These are phyloP conservation scores for Trichoderma gamsii DNA, from an alignment of 495 filamentous ascomycete species.

Conservation along the genomic window DNA sequence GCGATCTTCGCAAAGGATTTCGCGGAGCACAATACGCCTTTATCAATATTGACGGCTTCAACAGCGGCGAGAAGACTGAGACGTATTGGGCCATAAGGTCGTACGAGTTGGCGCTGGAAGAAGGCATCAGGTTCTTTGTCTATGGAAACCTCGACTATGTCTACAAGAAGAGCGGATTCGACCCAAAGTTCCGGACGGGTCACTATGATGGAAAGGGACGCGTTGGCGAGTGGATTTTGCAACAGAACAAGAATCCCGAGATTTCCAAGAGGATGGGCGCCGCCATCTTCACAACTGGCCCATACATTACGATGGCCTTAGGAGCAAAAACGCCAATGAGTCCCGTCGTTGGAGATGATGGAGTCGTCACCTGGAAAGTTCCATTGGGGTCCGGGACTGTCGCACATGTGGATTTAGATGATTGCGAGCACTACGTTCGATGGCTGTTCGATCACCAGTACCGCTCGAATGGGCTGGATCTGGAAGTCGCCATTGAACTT, in stretches of 20 bases:
- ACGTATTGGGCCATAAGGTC: slow-evolving; percentile 49
- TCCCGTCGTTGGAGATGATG: slow-evolving; percentile 32
- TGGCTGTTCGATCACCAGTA: slow-evolving; percentile 53
- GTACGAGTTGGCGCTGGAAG: slow-evolving; percentile 48
- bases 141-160: slow-evolving; percentile 45
- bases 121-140: slow-evolving; percentile 48
- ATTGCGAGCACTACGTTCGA: slow-evolving; percentile 47
- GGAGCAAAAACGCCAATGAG: slow-evolving; percentile 31
- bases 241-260: slow-evolving; percentile 30
- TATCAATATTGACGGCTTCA: slow-evolving; percentile 51
- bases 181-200: slow-evolving; percentile 40
- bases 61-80: slow-evolving; percentile 47
- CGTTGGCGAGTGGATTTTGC: slow-evolving; percentile 44
- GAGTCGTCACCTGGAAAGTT: slow-evolving; percentile 37
- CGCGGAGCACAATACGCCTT: slow-evolving; percentile 43
- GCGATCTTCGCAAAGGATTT: slow-evolving; percentile 37
- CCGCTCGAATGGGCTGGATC: slow-evolving; percentile 43
- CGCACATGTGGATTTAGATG: slow-evolving; percentile 44
- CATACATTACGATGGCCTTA: slow-evolving; percentile 50
- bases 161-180: slow-evolving; percentile 40
- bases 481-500: slow-evolving; percentile 46
- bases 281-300: slow-evolving; percentile 46
- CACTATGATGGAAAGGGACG: slow-evolving; percentile 53
- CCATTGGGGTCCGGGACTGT: slow-evolving; percentile 39
- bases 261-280: slow-evolving; percentile 35